Evolutionary conservation across 257 asterid species (phyloP), one percentile per base, ranked within the genome.

Genomic region (Fraxinus anomala): DNA sequence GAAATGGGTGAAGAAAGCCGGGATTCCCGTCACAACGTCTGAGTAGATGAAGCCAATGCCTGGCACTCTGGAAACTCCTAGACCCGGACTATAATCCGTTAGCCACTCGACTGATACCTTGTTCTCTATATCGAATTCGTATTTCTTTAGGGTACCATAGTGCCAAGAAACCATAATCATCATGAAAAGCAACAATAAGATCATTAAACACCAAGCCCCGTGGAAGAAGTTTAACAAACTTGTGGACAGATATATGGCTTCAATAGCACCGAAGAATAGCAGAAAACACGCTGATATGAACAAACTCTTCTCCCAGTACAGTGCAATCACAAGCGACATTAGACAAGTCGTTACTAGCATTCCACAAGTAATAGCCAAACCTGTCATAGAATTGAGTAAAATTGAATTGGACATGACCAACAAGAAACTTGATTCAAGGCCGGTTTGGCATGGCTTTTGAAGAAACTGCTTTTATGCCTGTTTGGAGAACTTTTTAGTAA

Each of bases 11-110:
- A 93, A 93, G 85, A 93, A 91, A 63, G 97, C 94, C 0, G 98
- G 99, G 78, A 93, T 89, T 82, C 99, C 99, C 23, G 83, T 79
- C 11, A 84, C 91, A 0, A 93, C 76, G 28, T 93, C 95, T 0
- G 94, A 88, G 89, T 95, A 91, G 68, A 95, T 83, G 74, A 93
- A 89, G 44, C 99, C 98, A 5, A 95, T 95, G 8, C 99, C 99
- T 0, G 96, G 88, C 31, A 95, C 96, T 70, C 99, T 69, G 5
- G 94, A 88, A 56, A 95, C 92, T 13, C 92, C 97, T 0, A 95
- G 93, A 51, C 91, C 89, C 0, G 96, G 96, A 82, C 96, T 87
- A 66, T 89, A 88, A 9, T 92, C 94, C 3, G 97, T 91, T 10
- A 95, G 87, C 99, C 99, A 93, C 59, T 93, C 97, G 39, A 95